These are phyloP conservation scores for Pythium apleroticum DNA, from an alignment of 352 stramenopile species.

Conservation along the genomic window DNA sequence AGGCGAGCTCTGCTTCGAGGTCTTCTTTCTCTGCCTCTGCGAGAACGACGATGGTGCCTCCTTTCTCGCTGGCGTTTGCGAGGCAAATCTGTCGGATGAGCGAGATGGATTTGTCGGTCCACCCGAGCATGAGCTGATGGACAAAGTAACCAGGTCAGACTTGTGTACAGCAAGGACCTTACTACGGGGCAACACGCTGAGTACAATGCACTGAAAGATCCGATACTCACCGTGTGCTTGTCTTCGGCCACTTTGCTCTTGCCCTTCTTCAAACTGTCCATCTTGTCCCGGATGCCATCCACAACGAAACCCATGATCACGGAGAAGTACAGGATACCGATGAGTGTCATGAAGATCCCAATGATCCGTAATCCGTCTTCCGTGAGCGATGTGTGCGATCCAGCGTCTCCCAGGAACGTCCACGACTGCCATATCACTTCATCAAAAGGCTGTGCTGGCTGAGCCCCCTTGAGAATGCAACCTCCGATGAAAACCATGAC, in stretches of 20 bases:
- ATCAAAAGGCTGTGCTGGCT: constrained; percentile 30
- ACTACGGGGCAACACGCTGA: too few relatives aligned
- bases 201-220: too few relatives aligned
- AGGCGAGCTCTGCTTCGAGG: constrained; percentile 65
- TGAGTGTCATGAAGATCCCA: constrained; percentile 56
- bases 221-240: constrained; percentile 71
- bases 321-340: constrained; percentile 85
- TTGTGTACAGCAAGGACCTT: too few relatives aligned
- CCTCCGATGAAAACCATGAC: constrained; percentile 45
- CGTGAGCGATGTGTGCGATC: constrained; percentile 41
- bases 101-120: constrained; percentile 86
- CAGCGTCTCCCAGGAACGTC: constrained; percentile 61
- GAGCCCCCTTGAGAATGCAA: constrained; percentile 39
- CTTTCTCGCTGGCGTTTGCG: constrained; percentile 85
- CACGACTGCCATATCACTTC: constrained; percentile 64
- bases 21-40: constrained; percentile 77
- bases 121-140: constrained; percentile 81
- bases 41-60: constrained; percentile 79
- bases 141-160: background rate
- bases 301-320: constrained; percentile 91
- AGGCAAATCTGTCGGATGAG: constrained; percentile 85
- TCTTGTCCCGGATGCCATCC: constrained; percentile 84
- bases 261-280: constrained; percentile 88
- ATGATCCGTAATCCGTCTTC: constrained; percentile 45
- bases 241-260: constrained; percentile 80